These are phyloP conservation scores for Camptophora hylomeconis DNA, from an alignment of 2,329 filamentous ascomycete genomes.

Conservation along the genomic window DNA sequence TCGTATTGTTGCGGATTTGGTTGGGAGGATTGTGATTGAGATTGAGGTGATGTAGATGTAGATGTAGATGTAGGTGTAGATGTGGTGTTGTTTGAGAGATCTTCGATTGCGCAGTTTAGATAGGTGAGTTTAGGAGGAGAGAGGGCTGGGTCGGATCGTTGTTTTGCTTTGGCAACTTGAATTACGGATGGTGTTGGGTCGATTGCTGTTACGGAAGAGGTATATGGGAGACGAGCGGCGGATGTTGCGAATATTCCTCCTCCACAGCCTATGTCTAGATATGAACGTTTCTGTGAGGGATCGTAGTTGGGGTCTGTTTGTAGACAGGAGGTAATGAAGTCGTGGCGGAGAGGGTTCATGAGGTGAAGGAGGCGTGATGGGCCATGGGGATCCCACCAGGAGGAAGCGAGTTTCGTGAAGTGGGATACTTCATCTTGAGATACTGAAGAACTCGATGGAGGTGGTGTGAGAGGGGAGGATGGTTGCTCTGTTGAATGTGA, in stretches of 20 bases:
- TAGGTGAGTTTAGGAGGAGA: conserved; percentile 51
- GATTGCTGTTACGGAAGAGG: conserved; percentile 31
- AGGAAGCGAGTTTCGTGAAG: conserved; percentile 83
- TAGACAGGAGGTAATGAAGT: conserved; percentile 71
- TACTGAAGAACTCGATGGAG: too few species aligned
- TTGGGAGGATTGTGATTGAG: conserved; percentile 21
- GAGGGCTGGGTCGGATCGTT: conserved; percentile 58
- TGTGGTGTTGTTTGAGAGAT: conserved; percentile 35
- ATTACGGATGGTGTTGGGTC: conserved; percentile 32
- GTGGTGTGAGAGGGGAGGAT: too few species aligned
- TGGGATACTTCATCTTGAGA: conserved; percentile 94
- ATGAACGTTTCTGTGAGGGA: conserved; percentile 28
- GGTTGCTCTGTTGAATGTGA: too few species aligned
- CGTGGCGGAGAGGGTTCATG: conserved; percentile 94
- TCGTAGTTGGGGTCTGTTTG: conserved; percentile 16
- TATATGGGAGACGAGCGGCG: conserved; percentile 29
- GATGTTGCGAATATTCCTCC: conserved; percentile 90
- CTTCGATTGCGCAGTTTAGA: conserved; percentile 63
- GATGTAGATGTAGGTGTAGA: too few species aligned
- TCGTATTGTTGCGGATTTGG: conserved; percentile 49
- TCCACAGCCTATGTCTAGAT: conserved; percentile 88
- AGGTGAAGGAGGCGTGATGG: conserved; percentile 85
- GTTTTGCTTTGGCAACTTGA: conserved; percentile 60
- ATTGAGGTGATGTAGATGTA: too few species aligned
- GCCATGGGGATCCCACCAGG: conserved; percentile 95